phyloP scores from a whole-genome alignment of 169 alveolate genomes.

The Toxoplasma gondii region DNA sequence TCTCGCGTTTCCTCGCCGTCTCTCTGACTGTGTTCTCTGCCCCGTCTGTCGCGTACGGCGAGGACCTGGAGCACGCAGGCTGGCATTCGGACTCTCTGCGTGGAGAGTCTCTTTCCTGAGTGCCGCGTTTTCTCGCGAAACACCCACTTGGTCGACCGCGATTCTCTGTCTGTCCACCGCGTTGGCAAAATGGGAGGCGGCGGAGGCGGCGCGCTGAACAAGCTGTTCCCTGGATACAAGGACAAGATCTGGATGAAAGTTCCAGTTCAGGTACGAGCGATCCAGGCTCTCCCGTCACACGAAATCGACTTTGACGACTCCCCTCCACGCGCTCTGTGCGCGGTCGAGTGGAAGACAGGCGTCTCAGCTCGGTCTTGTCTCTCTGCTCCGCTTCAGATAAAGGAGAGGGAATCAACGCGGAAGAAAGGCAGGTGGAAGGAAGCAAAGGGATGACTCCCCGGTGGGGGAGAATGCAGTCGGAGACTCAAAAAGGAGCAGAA shows the following conservation, averaged over 20 bases:
- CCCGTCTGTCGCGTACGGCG: neutral
- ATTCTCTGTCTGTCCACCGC: neutral
- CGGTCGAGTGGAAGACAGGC: neutral
- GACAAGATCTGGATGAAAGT: slow-evolving; percentile 86
- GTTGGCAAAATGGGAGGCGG: slow-evolving; percentile 70
- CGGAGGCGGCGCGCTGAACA: slow-evolving; percentile 87
- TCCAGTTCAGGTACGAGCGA: slow-evolving; percentile 79
- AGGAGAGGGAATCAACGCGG: neutral
- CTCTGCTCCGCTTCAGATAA: neutral
- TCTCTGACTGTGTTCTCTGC: neutral
- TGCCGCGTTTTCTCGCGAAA: too few relatives aligned
- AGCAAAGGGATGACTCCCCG: neutral
- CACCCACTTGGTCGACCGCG: too few relatives aligned
- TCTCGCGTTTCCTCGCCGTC: neutral
- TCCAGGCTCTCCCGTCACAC: neutral
- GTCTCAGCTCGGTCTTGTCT: neutral
- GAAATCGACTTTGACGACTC: neutral
- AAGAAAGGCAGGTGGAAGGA: neutral
- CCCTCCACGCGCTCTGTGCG: neutral
- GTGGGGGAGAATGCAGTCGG: too few relatives aligned
- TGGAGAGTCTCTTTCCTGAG: neutral
- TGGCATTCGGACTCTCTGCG: neutral
- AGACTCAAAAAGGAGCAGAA: too few relatives aligned
- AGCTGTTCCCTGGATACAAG: slow-evolving; percentile 87
- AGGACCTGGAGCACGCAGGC: too few relatives aligned